phyloP scores from a whole-genome alignment of 73 alveolate species.

The Paraurostyla sp. region DNA sequence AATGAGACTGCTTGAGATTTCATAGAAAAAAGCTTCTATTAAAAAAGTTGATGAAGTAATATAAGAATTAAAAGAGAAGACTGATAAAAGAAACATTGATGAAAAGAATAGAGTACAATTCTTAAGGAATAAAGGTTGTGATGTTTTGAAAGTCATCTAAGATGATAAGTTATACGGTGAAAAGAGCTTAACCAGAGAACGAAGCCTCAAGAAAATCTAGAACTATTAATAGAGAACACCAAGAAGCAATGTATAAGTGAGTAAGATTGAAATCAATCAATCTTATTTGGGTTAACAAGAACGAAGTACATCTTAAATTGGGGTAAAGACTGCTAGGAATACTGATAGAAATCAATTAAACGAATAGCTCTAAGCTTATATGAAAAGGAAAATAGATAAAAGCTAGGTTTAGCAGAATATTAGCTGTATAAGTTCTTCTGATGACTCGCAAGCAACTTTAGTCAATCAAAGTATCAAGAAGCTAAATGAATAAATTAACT shows the following conservation, averaged over 20 bases:
- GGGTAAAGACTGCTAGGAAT: not conserved
- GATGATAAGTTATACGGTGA: not conserved
- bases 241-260: too few species aligned
- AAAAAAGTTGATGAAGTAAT: not conserved
- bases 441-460: not conserved
- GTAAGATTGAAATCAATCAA: too few species aligned
- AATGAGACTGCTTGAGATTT: not conserved
- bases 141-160: constrained; percentile 12
- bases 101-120: constrained; percentile 21
- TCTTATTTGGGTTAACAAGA: too few species aligned
- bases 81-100: not conserved
- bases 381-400: not conserved
- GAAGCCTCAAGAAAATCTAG: too few species aligned
- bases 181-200: not conserved
- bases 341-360: not conserved
- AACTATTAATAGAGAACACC: too few species aligned
- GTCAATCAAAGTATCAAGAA: not conserved
- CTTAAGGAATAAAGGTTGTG: not conserved
- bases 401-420: not conserved
- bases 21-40: not conserved
- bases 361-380: not conserved
- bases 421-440: not conserved
- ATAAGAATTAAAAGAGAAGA: not conserved
- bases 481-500: too few species aligned
- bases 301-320: not conserved